Base-by-base conservation (phyloP, 2,329 filamentous ascomycete species). In the Botrytis fabae region DNA sequence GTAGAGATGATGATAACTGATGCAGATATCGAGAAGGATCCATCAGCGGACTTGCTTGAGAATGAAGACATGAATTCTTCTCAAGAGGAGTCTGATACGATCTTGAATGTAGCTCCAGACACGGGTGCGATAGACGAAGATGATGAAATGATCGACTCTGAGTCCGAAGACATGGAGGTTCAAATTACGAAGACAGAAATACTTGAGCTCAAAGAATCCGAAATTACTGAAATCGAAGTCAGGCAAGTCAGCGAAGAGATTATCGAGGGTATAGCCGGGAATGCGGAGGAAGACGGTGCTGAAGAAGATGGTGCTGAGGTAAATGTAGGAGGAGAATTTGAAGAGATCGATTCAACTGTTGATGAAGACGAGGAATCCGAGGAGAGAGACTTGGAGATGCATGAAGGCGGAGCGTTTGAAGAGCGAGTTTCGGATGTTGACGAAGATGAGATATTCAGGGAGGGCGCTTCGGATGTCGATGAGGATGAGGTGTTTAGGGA, bases 111-210 rank as follows among this genome's bases (percentile, higher is more conserved):
- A 35, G 46, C 25, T 61, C 12, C 42, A 65, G 63, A 35, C 5
- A 51, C 18, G 9, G 48, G 40, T 9, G 38, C 22, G 28, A 38
- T 70, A 14, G 22, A 70, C n/a, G 48, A 69, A 22, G 51, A 28
- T 14, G 25, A 32, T 6, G 35, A 57, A 32, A 28, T 22, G 38
- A 10, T 69, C 42, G 65, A 57, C 18, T n/a, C 18, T 28, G 38
- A 57, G 28, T n/a, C 54, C 48, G 48, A 69, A 32, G 65, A 69
- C 57, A 35, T 46, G 18, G 38, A 66, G 61, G 38, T 66, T 40
- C 35, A 66, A 35, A 18, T 54, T n/a, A 66, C 38, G 12, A 32
- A 71, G n/a, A 42, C 61, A 28, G 48, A 69, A 51, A 14, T 57
- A 4, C 22, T 40, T 59, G 65, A 46, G 40, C 42, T 70, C 18